Percentiles rank a stretch among this genome's conserved stretches.
Conservation (phyloP, 345 rosid genomes). For the Pistacia vera region DNA sequence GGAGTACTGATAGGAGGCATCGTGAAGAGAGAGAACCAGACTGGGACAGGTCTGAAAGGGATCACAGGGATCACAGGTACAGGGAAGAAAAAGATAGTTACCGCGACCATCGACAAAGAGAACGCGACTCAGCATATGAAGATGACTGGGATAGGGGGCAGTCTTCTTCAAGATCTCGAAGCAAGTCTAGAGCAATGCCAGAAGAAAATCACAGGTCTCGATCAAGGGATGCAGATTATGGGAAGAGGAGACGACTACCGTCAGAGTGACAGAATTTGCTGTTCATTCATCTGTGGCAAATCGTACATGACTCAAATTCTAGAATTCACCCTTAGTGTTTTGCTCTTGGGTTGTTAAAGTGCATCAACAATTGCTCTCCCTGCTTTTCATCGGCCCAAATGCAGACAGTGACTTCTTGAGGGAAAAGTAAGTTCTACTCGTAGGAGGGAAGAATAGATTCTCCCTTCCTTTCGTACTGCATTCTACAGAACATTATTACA, state of each 20-base stretch:
- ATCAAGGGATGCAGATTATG: constrained; percentile 76
- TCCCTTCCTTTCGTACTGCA: constrained; percentile 31
- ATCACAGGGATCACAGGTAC: constrained; percentile 53
- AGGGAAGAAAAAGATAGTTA: constrained; percentile 69
- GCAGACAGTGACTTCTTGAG: constrained; percentile 33
- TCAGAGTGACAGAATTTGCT: constrained; percentile 39
- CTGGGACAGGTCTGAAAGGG: constrained; percentile 61
- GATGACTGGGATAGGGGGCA: constrained; percentile 75
- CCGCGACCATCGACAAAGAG: constrained; percentile 67
- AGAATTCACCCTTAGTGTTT: constrained; percentile 15
- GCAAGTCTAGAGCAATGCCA: constrained; percentile 63
- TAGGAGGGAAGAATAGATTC: constrained; percentile 30
- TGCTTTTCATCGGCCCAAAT: constrained; percentile 23
- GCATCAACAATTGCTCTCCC: constrained; percentile 10
- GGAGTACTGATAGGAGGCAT: constrained; percentile 64
- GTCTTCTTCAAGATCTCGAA: constrained; percentile 65
- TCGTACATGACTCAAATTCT: constrained; percentile 5
- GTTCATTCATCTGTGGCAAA: constrained; percentile 17
- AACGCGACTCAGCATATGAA: constrained; percentile 64
- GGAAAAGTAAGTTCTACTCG: constrained; percentile 57
- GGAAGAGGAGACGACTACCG: constrained; percentile 68
- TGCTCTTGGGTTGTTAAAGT: constrained; percentile 25
- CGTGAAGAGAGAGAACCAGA: constrained; percentile 56
- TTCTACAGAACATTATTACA: constrained; percentile 27
- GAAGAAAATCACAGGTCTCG: constrained; percentile 73